Base-by-base conservation (phyloP, 2,329 filamentous ascomycete genomes). In the Emergomyces orientalis region DNA sequence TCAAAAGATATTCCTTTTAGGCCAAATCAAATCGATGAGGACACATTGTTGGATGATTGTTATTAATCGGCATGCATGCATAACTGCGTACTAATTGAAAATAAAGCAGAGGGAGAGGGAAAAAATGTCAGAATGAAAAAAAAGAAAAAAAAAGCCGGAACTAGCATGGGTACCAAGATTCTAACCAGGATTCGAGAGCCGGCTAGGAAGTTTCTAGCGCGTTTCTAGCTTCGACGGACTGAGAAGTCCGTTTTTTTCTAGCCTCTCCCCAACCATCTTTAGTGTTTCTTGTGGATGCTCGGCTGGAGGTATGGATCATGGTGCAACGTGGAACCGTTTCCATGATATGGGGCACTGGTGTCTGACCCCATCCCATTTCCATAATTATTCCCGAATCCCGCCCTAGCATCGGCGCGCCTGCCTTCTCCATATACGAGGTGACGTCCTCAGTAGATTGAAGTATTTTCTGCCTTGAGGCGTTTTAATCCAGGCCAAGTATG, bases 221-320 rank as follows among this genome's bases (percentile, higher is more conserved):
- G 14, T 45, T 59, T 59, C 56, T 59, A 59, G 56, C 56, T 59
- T 47, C 27, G 25, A 43, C 25, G 39, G 56, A n/a, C 4, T 9
- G 9, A 3, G 32, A 3, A 51, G 3, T 7, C 11, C n/a, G 2
- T 49, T 27, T 27, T 14, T 19, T 51, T 51, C 22, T 51, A 51
- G 47, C 19, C 22, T 51, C 52, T 56, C 17, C 19, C 52, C 17
- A n/a, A 25, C n/a, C n/a, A 25, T 8, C 52, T 22, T 22, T n/a
- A 56, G 32, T 17, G 17, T 56, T 11, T 37, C 8, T 19, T 2
- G 17, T 56, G 52, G 30, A 39, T 56, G 9, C 30, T 54, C 27
- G 32, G 52, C 30, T 56, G 32, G 32, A 11, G 22, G 4, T 14
- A 54, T 54, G 27, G 27, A 54, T 39, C 52, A 56, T 39, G 30